Evolutionary conservation across 176 grass and related monocot species (phyloP).

Genomic region (Dactylis glomerata): DNA sequence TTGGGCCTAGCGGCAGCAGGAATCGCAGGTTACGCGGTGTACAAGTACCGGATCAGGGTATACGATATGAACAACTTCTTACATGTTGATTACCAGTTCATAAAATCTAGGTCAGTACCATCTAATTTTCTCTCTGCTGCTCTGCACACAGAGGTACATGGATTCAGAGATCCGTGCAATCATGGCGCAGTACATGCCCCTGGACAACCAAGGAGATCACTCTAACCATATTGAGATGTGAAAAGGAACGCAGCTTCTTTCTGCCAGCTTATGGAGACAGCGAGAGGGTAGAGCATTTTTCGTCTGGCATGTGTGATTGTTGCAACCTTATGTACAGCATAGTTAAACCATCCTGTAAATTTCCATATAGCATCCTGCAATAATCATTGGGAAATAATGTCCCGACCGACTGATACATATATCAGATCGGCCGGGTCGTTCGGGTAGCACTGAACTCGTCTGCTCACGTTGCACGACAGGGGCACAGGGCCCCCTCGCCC

Average conservation of each 20-base stretch:
- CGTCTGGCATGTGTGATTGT: constrained; percentile 5
- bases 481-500: no score
- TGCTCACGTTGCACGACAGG: background rate
- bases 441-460: background rate
- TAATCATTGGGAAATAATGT: background rate
- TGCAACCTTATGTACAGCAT: background rate
- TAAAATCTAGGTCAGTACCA: constrained; percentile 5
- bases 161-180: constrained; percentile 89
- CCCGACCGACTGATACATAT: background rate
- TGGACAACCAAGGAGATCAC: constrained; percentile 73
- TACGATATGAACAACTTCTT: constrained; percentile 21
- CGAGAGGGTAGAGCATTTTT: background rate
- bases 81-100: background rate
- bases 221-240: constrained; percentile 58
- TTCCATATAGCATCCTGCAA: background rate
- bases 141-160: constrained; percentile 65
- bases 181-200: constrained; percentile 89
- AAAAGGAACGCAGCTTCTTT: background rate
- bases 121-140: constrained; percentile 15
- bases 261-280: background rate
- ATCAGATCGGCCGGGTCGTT: background rate
- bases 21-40: constrained; percentile 75
- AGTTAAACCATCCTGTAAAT: constrained; percentile 12
- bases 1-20: constrained; percentile 60
- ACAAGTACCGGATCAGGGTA: constrained; percentile 90